Base-by-base conservation (phyloP, 2,329 filamentous ascomycete genomes). In the Aureobasidium sp. region DNA sequence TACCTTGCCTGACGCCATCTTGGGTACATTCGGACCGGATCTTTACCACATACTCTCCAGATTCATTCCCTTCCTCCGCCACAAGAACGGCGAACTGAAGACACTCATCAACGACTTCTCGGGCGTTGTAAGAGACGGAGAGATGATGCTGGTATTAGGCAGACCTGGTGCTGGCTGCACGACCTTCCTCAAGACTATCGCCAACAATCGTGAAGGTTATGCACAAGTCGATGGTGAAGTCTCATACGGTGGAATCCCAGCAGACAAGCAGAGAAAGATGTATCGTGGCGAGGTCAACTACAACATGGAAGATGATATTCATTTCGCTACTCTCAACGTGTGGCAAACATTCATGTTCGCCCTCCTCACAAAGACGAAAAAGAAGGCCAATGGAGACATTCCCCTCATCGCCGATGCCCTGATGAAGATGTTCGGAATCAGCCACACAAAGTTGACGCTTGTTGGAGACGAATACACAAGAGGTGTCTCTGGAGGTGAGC, bases 1-100 rank as follows among this genome's bases (percentile, higher is more conserved):
- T 64, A 91, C 88, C 0, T 75, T 93, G 0, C 89, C 89, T 0
- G 82, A 89, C 66, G 89, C 89, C 2, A 79, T 93, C 41, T 65
- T 91, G 5, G 88, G 88, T 26, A 91, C 89, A 0, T 93, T 94
- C 71, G 90, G 90, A 0, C 89, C 89, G 0, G 90, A 93, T 72
- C 76, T 93, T 1, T 93, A 90, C 71, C 81, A 78, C 26, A 75
- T 90, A 7, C 67, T 91, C 15, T 78, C 77, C 36, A 70, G 76
- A 7, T 85, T 82, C 62, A 68, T 84, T 27, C 83, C 84, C 0
- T 74, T 76, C 23, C 74, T 84, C 17, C 76, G 73, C 42, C 73
- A 82, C 51, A 76, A 78, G 7, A 75, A 77, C 23, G 78, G 78
- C 5, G 77, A 80, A 34, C 79, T 79, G 17, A 76, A 82, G 39